phyloP scores from a whole-genome alignment of 2,329 filamentous ascomycete species.

The Colletotrichum limetticola region DNA sequence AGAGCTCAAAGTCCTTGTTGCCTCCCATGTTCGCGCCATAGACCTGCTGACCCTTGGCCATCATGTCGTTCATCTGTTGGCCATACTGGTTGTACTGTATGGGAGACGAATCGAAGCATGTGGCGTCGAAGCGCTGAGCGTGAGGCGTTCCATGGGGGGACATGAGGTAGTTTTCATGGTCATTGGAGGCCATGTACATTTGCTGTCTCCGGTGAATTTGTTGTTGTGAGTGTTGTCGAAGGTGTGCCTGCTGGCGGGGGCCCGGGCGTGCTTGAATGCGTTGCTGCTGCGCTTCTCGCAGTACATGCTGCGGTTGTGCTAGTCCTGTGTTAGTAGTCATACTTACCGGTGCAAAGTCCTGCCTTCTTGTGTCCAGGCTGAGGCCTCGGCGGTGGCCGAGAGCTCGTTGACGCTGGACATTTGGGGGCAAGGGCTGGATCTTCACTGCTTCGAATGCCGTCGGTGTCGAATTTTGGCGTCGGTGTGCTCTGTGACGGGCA shows the following conservation, averaged over 20 bases:
- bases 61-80: slow-evolving; percentile 54
- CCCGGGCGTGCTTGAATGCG: slow-evolving; percentile 81
- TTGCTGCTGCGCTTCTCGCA: slow-evolving; percentile 93
- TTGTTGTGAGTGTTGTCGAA: slow-evolving; percentile 49
- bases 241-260: slow-evolving; percentile 51
- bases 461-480: slow-evolving; percentile 89
- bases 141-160: slow-evolving; percentile 67
- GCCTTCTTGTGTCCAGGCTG: slow-evolving; percentile 80
- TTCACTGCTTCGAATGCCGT: slow-evolving; percentile 80
- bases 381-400: slow-evolving; percentile 81
- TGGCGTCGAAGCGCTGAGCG: slow-evolving; percentile 61
- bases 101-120: slow-evolving; percentile 54
- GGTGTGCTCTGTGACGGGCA: slow-evolving; percentile 79
- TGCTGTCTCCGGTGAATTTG: slow-evolving; percentile 51
- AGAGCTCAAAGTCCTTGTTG: slow-evolving; percentile 62
- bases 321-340: slow-evolving; percentile 66
- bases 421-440: slow-evolving; percentile 70
- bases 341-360: slow-evolving; percentile 65
- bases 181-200: slow-evolving; percentile 44
- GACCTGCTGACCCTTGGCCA: slow-evolving; percentile 58
- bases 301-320: slow-evolving; percentile 76
- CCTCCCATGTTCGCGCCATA: slow-evolving; percentile 53
- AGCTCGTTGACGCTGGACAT: slow-evolving; percentile 55
- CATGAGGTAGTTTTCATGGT: slow-evolving; percentile 66
- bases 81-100: slow-evolving; percentile 60